phyloP scores from a whole-genome alignment of 2,329 filamentous ascomycete genomes.

The Xylogone sp. region DNA sequence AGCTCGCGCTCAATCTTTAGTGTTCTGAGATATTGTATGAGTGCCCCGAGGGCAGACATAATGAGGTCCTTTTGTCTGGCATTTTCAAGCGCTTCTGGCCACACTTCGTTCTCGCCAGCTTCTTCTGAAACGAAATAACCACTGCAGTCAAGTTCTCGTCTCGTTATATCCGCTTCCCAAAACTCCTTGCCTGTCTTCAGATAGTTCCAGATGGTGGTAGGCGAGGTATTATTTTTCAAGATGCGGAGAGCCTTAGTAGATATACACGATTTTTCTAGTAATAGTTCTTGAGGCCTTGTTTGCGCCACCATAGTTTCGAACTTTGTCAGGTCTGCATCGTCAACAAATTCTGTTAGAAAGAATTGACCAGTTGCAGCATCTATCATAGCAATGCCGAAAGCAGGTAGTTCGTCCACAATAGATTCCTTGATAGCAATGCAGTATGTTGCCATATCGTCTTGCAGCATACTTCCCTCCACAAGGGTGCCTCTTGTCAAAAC shows the following conservation, averaged over 20 bases:
- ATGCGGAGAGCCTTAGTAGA: constrained; percentile 90
- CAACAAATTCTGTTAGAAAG: constrained; percentile 84
- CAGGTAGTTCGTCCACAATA: constrained; percentile 67
- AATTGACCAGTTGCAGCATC: constrained; percentile 96
- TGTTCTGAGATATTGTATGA: constrained; percentile 80
- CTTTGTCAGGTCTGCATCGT: constrained; percentile 90
- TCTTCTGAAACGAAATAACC: constrained; percentile 70
- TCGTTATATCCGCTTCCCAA: constrained; percentile 78
- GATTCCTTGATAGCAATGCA: constrained; percentile 91
- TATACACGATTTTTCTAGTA: constrained; percentile 82
- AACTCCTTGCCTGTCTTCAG: constrained; percentile 86
- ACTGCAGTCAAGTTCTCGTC: constrained; percentile 74
- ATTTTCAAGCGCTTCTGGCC: constrained; percentile 73
- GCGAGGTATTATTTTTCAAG: constrained; percentile 90
- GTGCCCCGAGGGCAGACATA: constrained; percentile 87
- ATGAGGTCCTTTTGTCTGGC: constrained; percentile 73
- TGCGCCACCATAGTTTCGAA: constrained; percentile 97
- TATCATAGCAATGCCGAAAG: constrained; percentile 89
- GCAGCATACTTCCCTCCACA: constrained; percentile 93
- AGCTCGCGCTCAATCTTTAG: constrained; percentile 87
- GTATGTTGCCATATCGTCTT: constrained; percentile 95
- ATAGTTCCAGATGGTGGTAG: constrained; percentile 93
- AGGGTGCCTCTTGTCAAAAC: constrained; percentile 90
- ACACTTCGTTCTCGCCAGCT: constrained; percentile 50
- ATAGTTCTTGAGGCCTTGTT: constrained; percentile 79